A percentile compares a stretch with the other conserved stretches of the same genome.
phyloP scores from a whole-genome alignment of 306 rosid species.

The Quercus agrifolia region DNA sequence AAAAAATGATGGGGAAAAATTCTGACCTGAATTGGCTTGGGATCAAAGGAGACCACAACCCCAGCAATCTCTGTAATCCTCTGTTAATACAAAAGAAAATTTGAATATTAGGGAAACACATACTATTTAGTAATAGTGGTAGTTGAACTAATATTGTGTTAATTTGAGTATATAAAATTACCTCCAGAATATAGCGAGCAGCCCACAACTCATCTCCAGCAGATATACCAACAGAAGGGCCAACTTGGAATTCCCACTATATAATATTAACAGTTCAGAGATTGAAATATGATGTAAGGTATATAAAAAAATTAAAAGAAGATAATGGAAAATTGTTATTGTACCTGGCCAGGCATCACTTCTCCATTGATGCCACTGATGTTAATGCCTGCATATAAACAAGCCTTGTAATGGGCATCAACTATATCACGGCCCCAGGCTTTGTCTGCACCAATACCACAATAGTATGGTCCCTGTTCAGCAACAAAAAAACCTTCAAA shows the following conservation, averaged over 20 bases:
- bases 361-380: slow-evolving; percentile 89
- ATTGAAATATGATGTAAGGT: background rate
- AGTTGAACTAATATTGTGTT: background rate
- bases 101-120: background rate
- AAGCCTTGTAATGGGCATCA: slow-evolving; percentile 84
- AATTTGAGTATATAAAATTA: slow-evolving; percentile 15
- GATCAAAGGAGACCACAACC: slow-evolving; percentile 77
- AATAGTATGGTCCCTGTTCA: slow-evolving; percentile 85
- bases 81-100: slow-evolving; percentile 37
- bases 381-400: slow-evolving; percentile 80
- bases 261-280: slow-evolving; percentile 1
- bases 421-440: slow-evolving; percentile 90
- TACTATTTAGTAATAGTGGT: background rate
- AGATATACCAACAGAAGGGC: slow-evolving; percentile 80
- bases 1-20: background rate
- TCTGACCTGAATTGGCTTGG: slow-evolving; percentile 83
- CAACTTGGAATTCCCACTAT: slow-evolving; percentile 98
- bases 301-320: background rate
- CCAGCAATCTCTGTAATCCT: slow-evolving; percentile 91
- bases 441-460: slow-evolving; percentile 76
- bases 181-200: slow-evolving; percentile 92
- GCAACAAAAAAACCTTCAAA: background rate
- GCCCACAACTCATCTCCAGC: slow-evolving; percentile 86
- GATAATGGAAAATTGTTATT: background rate
- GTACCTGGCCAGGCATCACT: slow-evolving; percentile 96